Conservation (phyloP, 2,329 filamentous ascomycete genomes). For the Diaporthe sp. region DNA sequence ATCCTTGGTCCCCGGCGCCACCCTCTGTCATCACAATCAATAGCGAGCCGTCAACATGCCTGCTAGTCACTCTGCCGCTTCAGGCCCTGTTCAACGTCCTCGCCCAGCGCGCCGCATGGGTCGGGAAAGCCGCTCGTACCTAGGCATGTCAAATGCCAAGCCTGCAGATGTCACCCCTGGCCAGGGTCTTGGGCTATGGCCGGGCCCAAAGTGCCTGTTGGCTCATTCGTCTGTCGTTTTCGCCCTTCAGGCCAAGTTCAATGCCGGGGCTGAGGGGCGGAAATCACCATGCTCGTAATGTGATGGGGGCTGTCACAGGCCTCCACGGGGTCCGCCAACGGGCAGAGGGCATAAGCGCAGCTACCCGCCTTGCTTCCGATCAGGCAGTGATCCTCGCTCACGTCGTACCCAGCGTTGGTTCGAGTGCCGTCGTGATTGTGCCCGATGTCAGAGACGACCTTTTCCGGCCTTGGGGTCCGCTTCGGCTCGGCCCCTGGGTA, state of each 20-base stretch:
- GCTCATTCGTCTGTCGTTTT: background rate
- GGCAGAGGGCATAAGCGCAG: conserved; percentile 3
- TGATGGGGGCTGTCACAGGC: conserved; percentile 1
- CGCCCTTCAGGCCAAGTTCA: background rate
- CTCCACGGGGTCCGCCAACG: background rate
- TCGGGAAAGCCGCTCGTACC: background rate
- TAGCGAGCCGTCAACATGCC: background rate
- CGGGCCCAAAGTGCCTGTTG: background rate
- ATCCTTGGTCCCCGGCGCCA: background rate
- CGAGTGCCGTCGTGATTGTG: background rate
- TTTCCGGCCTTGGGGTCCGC: background rate
- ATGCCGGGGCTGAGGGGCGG: background rate
- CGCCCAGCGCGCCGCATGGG: background rate
- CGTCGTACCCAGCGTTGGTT: background rate
- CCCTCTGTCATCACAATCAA: background rate
- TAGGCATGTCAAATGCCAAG: background rate
- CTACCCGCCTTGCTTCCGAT: conserved; percentile 20
- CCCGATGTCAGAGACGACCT: background rate
- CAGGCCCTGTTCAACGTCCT: background rate
- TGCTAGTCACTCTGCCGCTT: background rate
- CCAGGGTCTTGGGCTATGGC: background rate
- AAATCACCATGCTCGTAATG: background rate
- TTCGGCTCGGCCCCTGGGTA: background rate
- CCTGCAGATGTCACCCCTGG: background rate
- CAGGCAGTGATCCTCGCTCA: background rate